Percentiles rank a stretch among this genome's conserved stretches.
phyloP scores from a whole-genome alignment of 2,329 filamentous ascomycete species.

The Cercospora sp. region DNA sequence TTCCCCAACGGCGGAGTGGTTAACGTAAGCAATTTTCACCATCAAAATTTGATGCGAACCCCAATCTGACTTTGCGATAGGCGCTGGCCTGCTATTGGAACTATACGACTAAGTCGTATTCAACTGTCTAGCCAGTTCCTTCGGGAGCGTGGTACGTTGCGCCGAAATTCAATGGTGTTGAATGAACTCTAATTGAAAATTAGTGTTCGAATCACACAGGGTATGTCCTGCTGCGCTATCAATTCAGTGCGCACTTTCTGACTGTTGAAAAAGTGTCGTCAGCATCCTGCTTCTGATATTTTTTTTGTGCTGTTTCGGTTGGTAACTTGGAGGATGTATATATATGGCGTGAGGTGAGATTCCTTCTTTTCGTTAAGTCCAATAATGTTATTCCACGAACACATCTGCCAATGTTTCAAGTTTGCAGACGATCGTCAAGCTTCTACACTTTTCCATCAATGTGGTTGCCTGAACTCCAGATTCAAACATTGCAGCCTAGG shows the following conservation, averaged over 20 bases:
- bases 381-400: neutral
- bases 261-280: no score
- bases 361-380: neutral
- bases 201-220: neutral
- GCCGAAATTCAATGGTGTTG: neutral
- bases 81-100: slow-evolving; percentile 3
- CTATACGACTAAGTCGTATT: neutral
- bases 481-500: neutral
- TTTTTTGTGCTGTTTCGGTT: no score
- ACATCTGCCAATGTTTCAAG: neutral
- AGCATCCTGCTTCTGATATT: no score
- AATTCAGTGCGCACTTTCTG: no score
- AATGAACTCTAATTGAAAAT: neutral
- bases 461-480: neutral
- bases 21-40: neutral
- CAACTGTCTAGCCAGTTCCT: slow-evolving; percentile 2
- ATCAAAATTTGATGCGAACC: neutral
- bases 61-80: neutral
- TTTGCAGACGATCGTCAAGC: neutral
- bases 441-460: neutral
- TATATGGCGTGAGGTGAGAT: neutral
- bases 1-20: neutral
- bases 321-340: neutral
- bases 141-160: neutral
- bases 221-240: neutral